phyloP scores from a whole-genome alignment of 225 moss, liverwort and hornwort genomes.

The Bryum argenteum region DNA sequence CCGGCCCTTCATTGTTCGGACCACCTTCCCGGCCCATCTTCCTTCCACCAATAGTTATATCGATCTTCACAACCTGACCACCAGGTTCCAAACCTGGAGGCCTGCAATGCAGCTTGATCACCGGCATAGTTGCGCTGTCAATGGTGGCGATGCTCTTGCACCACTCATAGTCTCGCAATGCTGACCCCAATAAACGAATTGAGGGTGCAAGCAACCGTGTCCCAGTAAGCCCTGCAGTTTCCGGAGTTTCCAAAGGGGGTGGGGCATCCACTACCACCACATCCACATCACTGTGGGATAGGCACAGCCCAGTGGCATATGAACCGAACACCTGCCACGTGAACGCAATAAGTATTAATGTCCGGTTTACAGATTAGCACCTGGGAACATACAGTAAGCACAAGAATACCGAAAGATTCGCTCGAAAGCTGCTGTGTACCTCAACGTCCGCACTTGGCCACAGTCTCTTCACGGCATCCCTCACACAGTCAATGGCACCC shows the following conservation, averaged over 20 bases:
- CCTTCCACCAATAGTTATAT: constrained; percentile 92
- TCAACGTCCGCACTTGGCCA: constrained; percentile 96
- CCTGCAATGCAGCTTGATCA: constrained; percentile 92
- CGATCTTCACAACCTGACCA: constrained; percentile 70
- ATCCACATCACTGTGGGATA: constrained; percentile 95
- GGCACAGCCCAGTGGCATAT: constrained; percentile 90
- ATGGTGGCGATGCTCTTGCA: constrained; percentile 82
- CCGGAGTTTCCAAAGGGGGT: constrained; percentile 65
- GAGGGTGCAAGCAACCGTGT: constrained; percentile 71
- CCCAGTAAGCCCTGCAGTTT: constrained; percentile 55
- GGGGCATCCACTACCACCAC: constrained; percentile 95
- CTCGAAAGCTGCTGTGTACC: constrained; percentile 42
- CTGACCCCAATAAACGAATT: constrained; percentile 68
- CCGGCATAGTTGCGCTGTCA: constrained; percentile 90
- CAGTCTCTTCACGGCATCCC: constrained; percentile 77
- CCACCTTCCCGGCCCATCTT: constrained; percentile 57
- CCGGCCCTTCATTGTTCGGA: constrained; percentile 34
- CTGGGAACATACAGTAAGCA: not conserved
- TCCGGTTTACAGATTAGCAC: not conserved
- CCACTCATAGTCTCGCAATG: constrained; percentile 73
- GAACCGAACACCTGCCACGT: constrained; percentile 86
- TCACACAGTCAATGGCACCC: constrained; percentile 87
- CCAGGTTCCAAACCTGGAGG: constrained; percentile 33
- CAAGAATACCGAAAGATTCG: not conserved
- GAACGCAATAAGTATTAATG: constrained; percentile 11